A percentile compares a stretch with the other conserved stretches of the same genome.
Conservation (phyloP, 768 basidiomycete species). For the Pisolithus microcarpus region DNA sequence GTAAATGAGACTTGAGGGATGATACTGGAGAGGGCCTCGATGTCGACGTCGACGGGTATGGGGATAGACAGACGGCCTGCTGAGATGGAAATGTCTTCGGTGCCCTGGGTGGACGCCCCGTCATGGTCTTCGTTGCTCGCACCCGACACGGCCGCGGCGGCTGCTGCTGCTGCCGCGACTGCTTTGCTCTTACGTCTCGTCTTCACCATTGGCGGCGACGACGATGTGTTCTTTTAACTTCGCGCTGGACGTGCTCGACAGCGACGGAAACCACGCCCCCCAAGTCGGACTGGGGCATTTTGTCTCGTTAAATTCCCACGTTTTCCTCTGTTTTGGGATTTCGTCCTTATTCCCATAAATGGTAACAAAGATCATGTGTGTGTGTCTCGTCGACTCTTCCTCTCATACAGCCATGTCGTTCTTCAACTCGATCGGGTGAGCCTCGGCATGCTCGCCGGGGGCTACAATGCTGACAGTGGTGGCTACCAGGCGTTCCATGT, state of each 20-base stretch:
- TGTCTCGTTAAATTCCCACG: slow-evolving; percentile 12
- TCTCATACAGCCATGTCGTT: slow-evolving; percentile 52
- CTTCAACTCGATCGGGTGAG: slow-evolving; percentile 76
- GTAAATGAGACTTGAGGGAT: slow-evolving; percentile 56
- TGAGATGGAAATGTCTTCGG: slow-evolving; percentile 29
- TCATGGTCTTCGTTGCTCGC: slow-evolving; percentile 27
- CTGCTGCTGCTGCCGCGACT: slow-evolving; percentile 35
- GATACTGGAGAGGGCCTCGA: slow-evolving; percentile 49
- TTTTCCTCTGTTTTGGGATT: background rate
- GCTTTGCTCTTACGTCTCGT: slow-evolving; percentile 62
- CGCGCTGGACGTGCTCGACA: slow-evolving; percentile 31
- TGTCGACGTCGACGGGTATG: slow-evolving; percentile 64
- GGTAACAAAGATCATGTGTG: background rate
- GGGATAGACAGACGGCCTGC: slow-evolving; percentile 28
- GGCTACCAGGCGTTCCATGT: slow-evolving; percentile 60
- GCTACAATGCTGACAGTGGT: slow-evolving; percentile 4
- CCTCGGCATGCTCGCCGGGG: slow-evolving; percentile 5
- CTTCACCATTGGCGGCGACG: slow-evolving; percentile 26
- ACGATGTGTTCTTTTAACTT: background rate
- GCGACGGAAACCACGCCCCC: slow-evolving; percentile 7
- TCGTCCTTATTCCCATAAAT: background rate
- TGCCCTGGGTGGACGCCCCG: slow-evolving; percentile 25
- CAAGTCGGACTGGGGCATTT: no score
- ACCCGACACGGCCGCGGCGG: slow-evolving; percentile 20
- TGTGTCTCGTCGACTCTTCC: background rate